Evolutionary conservation across 2,329 filamentous ascomycete genomes (phyloP).

Genomic region (Botrytis fragariae): DNA sequence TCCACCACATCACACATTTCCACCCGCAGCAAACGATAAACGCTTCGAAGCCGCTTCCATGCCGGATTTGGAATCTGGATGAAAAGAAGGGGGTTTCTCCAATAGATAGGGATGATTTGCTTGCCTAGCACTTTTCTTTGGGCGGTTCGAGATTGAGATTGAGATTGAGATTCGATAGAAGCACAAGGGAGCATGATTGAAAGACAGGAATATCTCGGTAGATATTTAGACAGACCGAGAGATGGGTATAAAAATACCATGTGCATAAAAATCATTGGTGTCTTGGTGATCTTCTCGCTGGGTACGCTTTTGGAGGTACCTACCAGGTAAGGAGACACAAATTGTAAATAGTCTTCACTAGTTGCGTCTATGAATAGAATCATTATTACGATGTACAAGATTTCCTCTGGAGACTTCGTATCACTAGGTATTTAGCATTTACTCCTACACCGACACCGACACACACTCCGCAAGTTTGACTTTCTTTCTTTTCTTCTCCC

Average conservation of each 20-base stretch:
- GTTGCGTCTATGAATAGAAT: slow-evolving; percentile 4
- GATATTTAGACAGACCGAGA: too few relatives aligned
- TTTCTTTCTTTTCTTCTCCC: neutral
- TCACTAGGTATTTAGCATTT: neutral
- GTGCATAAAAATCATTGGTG: neutral
- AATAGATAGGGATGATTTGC: too few relatives aligned
- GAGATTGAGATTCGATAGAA: neutral
- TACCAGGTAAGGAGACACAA: too few relatives aligned
- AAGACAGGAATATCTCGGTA: neutral
- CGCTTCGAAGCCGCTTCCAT: neutral
- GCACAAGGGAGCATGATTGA: neutral
- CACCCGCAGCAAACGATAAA: neutral
- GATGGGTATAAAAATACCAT: neutral
- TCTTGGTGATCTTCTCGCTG: neutral
- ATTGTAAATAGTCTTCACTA: neutral
- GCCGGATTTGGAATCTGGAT: neutral
- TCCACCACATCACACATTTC: neutral
- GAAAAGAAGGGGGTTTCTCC: neutral
- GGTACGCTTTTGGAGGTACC: neutral
- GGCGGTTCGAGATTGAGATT: neutral
- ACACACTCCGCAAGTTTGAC: neutral
- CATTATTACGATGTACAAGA: neutral
- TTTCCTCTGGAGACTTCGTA: neutral
- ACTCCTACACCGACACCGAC: neutral
- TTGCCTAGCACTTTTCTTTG: too few relatives aligned